Evolutionary conservation across 2,329 filamentous ascomycete genomes (phyloP).

Genomic region (Dothideomycetidae sp.): DNA sequence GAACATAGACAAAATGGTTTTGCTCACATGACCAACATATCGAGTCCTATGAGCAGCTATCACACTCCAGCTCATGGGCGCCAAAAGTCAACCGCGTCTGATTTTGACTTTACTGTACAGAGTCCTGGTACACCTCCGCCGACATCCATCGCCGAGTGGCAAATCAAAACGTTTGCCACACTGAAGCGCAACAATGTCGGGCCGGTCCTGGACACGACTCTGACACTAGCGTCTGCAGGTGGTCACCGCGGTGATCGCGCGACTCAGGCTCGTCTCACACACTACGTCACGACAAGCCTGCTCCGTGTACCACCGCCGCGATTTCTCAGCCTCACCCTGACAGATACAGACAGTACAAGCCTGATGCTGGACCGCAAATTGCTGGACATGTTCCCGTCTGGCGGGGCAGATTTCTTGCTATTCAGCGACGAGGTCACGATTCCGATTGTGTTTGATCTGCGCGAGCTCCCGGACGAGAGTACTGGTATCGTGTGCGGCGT

Average conservation of each 20-base stretch:
- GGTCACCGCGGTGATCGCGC: conserved; percentile 35
- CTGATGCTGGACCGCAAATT: conserved; percentile 57
- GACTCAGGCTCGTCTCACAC: conserved; percentile 31
- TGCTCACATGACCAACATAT: conserved; percentile 29
- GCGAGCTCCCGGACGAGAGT: conserved; percentile 66
- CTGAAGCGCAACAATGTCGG: conserved; percentile 63
- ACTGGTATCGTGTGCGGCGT: conserved; percentile 94
- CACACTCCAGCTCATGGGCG: conserved; percentile 40
- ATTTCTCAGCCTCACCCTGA: conserved; percentile 61
- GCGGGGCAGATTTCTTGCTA: conserved; percentile 49
- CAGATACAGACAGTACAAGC: conserved; percentile 59
- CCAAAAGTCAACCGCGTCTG: conserved; percentile 29
- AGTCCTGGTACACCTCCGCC: conserved; percentile 59
- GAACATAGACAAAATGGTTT: conserved; percentile 44
- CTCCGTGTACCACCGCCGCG: conserved; percentile 39
- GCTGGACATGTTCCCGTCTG: conserved; percentile 38
- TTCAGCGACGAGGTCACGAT: conserved; percentile 57
- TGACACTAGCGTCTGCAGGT: conserved; percentile 72
- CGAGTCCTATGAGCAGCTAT: conserved; percentile 43
- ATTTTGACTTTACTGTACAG: not conserved
- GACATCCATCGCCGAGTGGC: conserved; percentile 62
- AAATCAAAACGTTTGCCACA: conserved; percentile 68
- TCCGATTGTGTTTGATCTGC: conserved; percentile 79
- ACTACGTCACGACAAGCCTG: conserved; percentile 35
- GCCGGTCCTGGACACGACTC: conserved; percentile 52